phyloP scores from a whole-genome alignment of 768 basidiomycete species.

The Scleroderma citrinum region DNA sequence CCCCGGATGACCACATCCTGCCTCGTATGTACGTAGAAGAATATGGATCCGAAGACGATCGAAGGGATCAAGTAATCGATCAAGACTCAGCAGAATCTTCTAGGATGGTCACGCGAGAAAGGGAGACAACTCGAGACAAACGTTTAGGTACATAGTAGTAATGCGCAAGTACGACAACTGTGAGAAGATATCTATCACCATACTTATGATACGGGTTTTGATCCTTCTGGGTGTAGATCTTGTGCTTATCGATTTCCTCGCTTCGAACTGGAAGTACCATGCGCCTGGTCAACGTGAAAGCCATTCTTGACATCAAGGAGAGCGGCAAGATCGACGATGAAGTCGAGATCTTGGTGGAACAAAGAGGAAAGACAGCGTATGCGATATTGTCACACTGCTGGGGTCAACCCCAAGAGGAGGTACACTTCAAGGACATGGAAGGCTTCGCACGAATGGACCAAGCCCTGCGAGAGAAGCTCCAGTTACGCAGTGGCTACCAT shows the following conservation, averaged over 20 bases:
- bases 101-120: too few species aligned
- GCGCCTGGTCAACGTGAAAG: too few species aligned
- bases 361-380: neutral
- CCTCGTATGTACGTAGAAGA: slow-evolving; percentile 55
- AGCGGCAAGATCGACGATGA: neutral
- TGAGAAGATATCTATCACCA: too few species aligned
- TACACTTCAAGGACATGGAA: neutral
- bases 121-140: too few species aligned
- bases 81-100: too few species aligned
- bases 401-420: neutral
- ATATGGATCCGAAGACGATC: slow-evolving; percentile 64
- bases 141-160: too few species aligned
- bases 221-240: too few species aligned
- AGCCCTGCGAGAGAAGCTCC: neutral
- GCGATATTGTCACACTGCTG: slow-evolving; percentile 5
- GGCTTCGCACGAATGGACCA: neutral
- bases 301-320: neutral
- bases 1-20: slow-evolving; percentile 8
- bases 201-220: too few species aligned
- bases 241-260: too few species aligned
- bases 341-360: neutral
- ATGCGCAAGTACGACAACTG: too few species aligned
- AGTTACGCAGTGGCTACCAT: neutral
- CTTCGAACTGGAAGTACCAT: slow-evolving; percentile 10
- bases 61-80: slow-evolving; percentile 62